These are phyloP conservation scores for Dittrichia graveolens DNA, from an alignment of 129 eudicot genomes.

Conservation along the genomic window DNA sequence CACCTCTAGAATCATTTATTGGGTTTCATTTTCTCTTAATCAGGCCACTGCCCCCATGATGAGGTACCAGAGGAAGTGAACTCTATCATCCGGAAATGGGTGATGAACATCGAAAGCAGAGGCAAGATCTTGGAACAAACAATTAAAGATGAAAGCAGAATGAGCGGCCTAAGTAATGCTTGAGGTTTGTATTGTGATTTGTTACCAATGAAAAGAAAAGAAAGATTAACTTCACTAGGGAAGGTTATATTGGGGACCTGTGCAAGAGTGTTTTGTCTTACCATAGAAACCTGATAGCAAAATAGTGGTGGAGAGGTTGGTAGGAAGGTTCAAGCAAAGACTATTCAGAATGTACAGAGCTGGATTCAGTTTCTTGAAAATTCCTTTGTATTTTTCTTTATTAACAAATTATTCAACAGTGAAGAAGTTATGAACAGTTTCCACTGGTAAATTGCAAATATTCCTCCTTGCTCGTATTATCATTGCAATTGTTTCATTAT, in stretches of 20 bases:
- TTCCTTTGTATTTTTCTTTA: neutral
- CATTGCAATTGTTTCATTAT: too few relatives aligned
- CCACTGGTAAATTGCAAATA: neutral
- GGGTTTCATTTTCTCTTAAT: neutral
- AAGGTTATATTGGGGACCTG: neutral
- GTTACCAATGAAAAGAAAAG: neutral
- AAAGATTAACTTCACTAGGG: neutral
- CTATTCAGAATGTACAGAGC: neutral
- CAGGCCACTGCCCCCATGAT: slow-evolving; percentile 96
- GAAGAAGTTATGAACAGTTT: neutral
- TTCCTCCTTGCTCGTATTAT: neutral
- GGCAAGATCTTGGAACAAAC: slow-evolving; percentile 7
- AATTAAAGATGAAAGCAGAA: slow-evolving; percentile 21
- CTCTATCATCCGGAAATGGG: slow-evolving; percentile 66
- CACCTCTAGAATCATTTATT: neutral
- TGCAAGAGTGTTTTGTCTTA: neutral
- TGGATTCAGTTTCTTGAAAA: neutral
- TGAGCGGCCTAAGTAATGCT: slow-evolving; percentile 11
- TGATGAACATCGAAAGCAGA: slow-evolving; percentile 39
- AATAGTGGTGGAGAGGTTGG: neutral
- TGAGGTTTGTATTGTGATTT: too few relatives aligned
- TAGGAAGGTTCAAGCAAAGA: neutral
- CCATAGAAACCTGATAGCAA: neutral
- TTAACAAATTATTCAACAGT: neutral
- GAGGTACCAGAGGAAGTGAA: slow-evolving; percentile 84